Base-by-base conservation (phyloP, 2,329 filamentous ascomycete species). In the Alternaria hordeiaustralica region DNA sequence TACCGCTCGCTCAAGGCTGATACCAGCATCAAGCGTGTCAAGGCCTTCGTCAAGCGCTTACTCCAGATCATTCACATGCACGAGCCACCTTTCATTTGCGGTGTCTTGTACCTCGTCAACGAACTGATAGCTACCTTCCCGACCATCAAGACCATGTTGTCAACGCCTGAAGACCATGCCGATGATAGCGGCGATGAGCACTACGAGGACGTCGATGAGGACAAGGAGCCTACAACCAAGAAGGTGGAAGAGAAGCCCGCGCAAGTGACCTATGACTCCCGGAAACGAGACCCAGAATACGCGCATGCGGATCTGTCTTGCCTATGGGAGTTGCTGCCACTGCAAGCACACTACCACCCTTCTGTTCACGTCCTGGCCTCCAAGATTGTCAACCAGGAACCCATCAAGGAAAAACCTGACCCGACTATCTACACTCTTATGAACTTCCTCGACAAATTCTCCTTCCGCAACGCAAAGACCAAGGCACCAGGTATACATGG, bases 391-490 rank as follows among this genome's bases (percentile, higher is more conserved):
- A 84, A 87, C 54, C 87, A 89, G 63, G 87, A 90, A 68, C 86
- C 89, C 55, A 89, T 93, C 79, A 90, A 92, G 64, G 89, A 92
- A 66, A 98, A 98, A 80, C 94, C 96, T 0, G 96, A 99, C 73
- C 86, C 97, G 55, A 90, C 92, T 15, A 90, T 93, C 61, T 95
- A 98, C 79, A 96, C 93, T 2, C 87, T 99, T 53, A 96, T 96
- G 75, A 92, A 96, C 79, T 99, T 99, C 85, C 86, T 99, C 61
- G 96, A 99, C 82, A 94, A 96, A 72, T 99, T 99, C 80, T 93
- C 97, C n/a, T 99, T 98, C 86, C 91, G 93, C 71, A 97, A 96
- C 73, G 90, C 95, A 65, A 97, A 97, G 84, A 84, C 89, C 5
- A 87, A 84, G 68, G 70, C 77, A 6, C 71, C 86, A 15, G 78